Base-by-base conservation (phyloP, 1,284 basidiomycete species). In the Athelia psychrophila region DNA sequence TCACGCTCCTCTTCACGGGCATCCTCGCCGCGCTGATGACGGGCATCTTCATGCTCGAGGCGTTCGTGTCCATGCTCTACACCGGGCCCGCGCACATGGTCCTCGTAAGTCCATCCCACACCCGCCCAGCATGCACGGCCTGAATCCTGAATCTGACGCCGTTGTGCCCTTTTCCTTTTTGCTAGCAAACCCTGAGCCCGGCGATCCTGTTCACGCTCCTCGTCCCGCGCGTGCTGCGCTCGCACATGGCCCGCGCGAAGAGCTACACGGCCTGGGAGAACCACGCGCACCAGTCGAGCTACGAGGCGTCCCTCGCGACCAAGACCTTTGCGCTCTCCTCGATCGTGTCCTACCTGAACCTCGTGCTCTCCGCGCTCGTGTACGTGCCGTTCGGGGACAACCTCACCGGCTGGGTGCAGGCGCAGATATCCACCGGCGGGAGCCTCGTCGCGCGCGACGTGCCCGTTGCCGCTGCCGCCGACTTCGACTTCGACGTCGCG, bases 271-370 rank as follows among this genome's bases (percentile, higher is more conserved):
- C 80, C 48, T 97, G 92, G 91, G 96, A 99, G 71, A 93, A 95
- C 64, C 93, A 97, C 65, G 77, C 81, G 2, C 91, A 92, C 57
- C 79, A 88, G 58, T 88, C 86, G 2, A 80, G 83, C 1, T 84
- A 93, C 64, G 81, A 85, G 54, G 81, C 84, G 15, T 93, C 90
- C 6, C 77, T 98, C 30, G 96, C 95, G 5, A 76, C 91, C 64
- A 99, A 99, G 71, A 89, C 92, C 0, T 99, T 99, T 68, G 84
- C 88, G 0, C 79, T 98, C 56, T 90, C 89, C 44, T 86, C 88
- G 2, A 83, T 98, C 61, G 93, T 95, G 20, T 89, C 95, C 0
- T 98, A 95, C 67, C 84, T 92, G 44, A 88, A 89, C 42, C 80
- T 95, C 15, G 87, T 80, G 15, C 82, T 95, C 44, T 91, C 88